Evolutionary conservation across 345 rosid species (phyloP), one percentile per base, ranked within the genome.

Genomic region (Eucalyptus pauciflora): DNA sequence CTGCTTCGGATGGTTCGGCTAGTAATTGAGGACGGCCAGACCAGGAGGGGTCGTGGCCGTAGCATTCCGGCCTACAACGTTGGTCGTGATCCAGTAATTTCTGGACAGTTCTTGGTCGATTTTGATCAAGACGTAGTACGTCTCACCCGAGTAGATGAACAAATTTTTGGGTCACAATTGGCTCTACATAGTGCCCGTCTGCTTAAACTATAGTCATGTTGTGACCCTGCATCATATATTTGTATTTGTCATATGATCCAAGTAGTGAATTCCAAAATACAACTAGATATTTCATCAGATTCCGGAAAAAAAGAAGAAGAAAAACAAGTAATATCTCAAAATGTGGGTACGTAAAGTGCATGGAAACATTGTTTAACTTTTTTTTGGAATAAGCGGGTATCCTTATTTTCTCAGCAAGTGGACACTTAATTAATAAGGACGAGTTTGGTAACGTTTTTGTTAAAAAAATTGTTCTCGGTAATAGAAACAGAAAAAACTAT

Each of bases 91-190:
- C 98, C 97, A 97, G 87, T 97, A 97, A 89, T 95, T 96, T 67
- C 93, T 92, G 5, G 92, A 90, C 3, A 97, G 94, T 88, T 95
- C 92, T 88, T 94, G 95, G 87, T 95, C 93, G 54, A 96, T 91
- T 91, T 88, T 93, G 45, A 97, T 85, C 4, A 97, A 89, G 50
- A 97, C 96, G 2, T 97, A 96, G 67, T 97, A 97, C 1, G 99
- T 95, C 91, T 97, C 98, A 8, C 98, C 99, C 0, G 97, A 95
- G 91, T 97, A 95, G 86, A 97, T 92, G 89, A 93, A 97, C 31
- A 43, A 97, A 90, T 95, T 95, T 97, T 24, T 92, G 92, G 13
- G 94, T 96, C n/a, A 91, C 92, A 89, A 97, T 95, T 41, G 99
- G 98, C 86, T 96, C 92, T 0, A 97, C 98, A 64, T 93, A 93